Conservation (phyloP, 306 rosid species). For the Vicia sativa region DNA sequence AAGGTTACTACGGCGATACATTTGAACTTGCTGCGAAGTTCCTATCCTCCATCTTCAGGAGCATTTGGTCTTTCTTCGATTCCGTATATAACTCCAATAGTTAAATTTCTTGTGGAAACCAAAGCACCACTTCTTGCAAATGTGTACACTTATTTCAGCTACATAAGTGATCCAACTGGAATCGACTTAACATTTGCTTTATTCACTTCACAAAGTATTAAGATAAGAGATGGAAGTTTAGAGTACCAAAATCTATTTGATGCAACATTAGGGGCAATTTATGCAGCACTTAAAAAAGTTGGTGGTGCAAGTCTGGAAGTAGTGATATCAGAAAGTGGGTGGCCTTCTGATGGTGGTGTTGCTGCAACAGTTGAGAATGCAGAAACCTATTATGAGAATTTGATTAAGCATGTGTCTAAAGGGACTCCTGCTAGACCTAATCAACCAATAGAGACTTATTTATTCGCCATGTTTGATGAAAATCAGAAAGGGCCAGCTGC, state of each 20-base stretch:
- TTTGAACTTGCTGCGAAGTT: conserved; percentile 28
- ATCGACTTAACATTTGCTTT: neutral
- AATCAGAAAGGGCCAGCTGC: conserved; percentile 4
- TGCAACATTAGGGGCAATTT: conserved; percentile 50
- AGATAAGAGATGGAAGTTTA: neutral
- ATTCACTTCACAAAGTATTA: neutral
- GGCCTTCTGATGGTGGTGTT: conserved; percentile 40
- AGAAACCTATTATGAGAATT: conserved; percentile 40
- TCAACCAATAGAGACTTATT: conserved; percentile 21
- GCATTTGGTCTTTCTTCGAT: conserved; percentile 34
- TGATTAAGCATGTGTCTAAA: conserved; percentile 45
- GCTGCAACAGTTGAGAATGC: conserved; percentile 49
- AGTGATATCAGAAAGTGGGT: conserved; percentile 32
- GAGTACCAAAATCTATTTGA: conserved; percentile 52
- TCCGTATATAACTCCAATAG: conserved; percentile 44
- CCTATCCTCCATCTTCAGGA: conserved; percentile 53
- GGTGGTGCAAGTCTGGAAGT: conserved; percentile 48
- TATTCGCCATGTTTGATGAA: conserved; percentile 48
- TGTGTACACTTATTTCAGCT: conserved; percentile 55
- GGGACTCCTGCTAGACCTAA: conserved; percentile 55
- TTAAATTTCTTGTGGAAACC: conserved; percentile 41
- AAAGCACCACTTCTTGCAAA: conserved; percentile 64
- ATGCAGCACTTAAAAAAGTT: conserved; percentile 54
- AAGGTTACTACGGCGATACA: conserved; percentile 60
- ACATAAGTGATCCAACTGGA: neutral